Evolutionary conservation across 2,329 filamentous ascomycete genomes (phyloP).

Genomic region (Epichloe uncinata): DNA sequence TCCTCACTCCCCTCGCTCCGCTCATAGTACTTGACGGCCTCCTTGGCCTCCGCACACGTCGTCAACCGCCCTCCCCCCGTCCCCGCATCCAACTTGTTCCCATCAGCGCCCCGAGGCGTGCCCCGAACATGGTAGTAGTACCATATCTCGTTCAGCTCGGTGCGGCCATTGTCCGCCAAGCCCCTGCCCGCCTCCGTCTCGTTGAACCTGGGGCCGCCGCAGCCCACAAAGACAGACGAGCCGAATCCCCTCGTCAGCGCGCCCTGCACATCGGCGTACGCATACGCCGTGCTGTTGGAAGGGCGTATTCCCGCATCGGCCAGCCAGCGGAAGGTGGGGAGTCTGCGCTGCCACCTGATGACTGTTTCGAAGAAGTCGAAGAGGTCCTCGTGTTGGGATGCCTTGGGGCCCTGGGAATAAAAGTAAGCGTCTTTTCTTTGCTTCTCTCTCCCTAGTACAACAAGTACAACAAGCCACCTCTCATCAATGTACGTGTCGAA

Average conservation of each 20-base stretch:
- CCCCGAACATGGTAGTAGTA: constrained; percentile 52
- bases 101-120: constrained; percentile 37
- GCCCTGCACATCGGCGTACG: constrained; percentile 35
- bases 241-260: constrained; percentile 38
- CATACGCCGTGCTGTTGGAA: constrained; percentile 44
- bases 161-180: constrained; percentile 41
- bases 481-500: too few relatives aligned
- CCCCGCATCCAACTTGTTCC: constrained; percentile 27
- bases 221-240: constrained; percentile 46
- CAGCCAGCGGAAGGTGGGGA: constrained; percentile 52
- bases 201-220: constrained; percentile 46
- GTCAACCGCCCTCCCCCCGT: constrained; percentile 35
- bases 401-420: constrained; percentile 31
- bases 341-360: constrained; percentile 40
- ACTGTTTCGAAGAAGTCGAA: constrained; percentile 50
- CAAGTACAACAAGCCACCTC: too few relatives aligned
- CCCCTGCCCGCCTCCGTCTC: constrained; percentile 42
- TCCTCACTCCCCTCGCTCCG: constrained; percentile 23
- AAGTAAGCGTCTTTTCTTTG: too few relatives aligned
- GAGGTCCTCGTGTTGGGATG: constrained; percentile 43
- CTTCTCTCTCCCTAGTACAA: too few relatives aligned
- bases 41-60: constrained; percentile 40
- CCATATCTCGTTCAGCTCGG: constrained; percentile 49
- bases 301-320: constrained; percentile 38
- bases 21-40: constrained; percentile 42